These are phyloP conservation scores for Centella asiatica DNA, from an alignment of 129 eudicot species.

Conservation along the genomic window DNA sequence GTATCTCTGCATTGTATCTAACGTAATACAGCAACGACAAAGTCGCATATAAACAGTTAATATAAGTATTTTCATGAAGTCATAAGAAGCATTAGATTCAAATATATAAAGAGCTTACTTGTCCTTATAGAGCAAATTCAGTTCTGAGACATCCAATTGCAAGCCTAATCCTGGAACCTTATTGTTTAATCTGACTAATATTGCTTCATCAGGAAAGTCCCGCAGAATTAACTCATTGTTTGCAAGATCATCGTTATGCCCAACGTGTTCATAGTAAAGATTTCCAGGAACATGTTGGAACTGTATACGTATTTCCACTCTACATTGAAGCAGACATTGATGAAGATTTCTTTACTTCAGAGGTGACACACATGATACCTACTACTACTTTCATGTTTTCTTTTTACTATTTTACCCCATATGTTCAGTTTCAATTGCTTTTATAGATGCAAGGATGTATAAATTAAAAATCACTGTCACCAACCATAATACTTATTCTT, in stretches of 20 bases:
- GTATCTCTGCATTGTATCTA: conserved; percentile 23
- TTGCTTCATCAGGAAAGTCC: conserved; percentile 34
- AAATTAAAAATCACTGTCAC: no score
- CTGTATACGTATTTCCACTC: conserved; percentile 33
- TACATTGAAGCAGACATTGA: conserved; percentile 1
- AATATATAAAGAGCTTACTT: conserved; percentile 15
- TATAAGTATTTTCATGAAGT: no score
- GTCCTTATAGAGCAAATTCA: conserved; percentile 32
- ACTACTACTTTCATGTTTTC: no score
- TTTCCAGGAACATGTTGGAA: conserved; percentile 36
- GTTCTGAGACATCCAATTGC: conserved; percentile 18
- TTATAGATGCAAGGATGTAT: no score
- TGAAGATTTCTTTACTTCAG: no score
- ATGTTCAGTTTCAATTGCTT: no score
- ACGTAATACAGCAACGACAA: no score
- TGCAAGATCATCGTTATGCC: conserved; percentile 9
- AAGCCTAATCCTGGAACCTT: conserved; percentile 27
- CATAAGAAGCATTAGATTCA: neutral
- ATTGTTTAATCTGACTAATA: conserved; percentile 22
- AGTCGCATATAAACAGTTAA: no score
- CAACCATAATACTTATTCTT: no score
- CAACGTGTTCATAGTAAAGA: conserved; percentile 15
- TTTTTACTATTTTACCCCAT: no score
- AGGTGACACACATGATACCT: no score
- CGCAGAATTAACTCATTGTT: conserved; percentile 29